Evolutionary conservation across 2,329 filamentous ascomycete species (phyloP).

Genomic region (Pseudonectria foliicola): DNA sequence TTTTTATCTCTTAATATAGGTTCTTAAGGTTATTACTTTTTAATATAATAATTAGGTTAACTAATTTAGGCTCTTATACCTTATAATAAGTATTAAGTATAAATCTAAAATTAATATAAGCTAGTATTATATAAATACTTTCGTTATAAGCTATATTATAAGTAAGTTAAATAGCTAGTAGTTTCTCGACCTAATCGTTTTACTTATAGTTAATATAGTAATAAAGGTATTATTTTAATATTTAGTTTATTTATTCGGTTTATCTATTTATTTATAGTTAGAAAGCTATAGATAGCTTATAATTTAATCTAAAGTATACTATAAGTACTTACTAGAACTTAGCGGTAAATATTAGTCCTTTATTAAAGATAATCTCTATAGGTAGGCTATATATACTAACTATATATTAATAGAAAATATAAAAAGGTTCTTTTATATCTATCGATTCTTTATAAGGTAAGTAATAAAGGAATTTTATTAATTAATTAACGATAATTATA

Average conservation of each 20-base stretch:
- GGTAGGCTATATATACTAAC: slow-evolving; percentile 4
- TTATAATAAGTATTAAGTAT: slow-evolving; percentile 1
- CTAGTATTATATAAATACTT: slow-evolving; percentile 2
- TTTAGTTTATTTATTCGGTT: slow-evolving; percentile 2
- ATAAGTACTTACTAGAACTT: slow-evolving; percentile 6
- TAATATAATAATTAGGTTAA: slow-evolving; percentile 2
- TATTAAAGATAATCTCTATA: slow-evolving; percentile 3
- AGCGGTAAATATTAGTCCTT: slow-evolving; percentile 2
- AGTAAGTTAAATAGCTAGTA: slow-evolving; percentile 1
- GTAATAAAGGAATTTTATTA: slow-evolving; percentile 4
- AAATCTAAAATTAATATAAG: slow-evolving; percentile 6
- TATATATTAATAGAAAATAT: slow-evolving; percentile 4
- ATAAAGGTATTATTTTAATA: slow-evolving; percentile 2
- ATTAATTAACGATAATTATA: slow-evolving; percentile 5
- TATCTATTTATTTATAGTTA: slow-evolving; percentile 1
- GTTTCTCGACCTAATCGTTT: slow-evolving; percentile 2
- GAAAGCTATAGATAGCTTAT: neutral
- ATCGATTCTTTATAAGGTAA: slow-evolving; percentile 3
- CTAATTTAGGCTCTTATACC: neutral
- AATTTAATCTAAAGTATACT: slow-evolving; percentile 1
- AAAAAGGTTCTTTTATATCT: slow-evolving; percentile 3
- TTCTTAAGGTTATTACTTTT: slow-evolving; percentile 3
- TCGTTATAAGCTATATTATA: slow-evolving; percentile 2
- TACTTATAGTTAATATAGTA: slow-evolving; percentile 6
- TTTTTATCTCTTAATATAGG: slow-evolving; percentile 5